These are phyloP conservation scores for Parsonsia alboflavescens DNA, from an alignment of 257 asterid species.

Conservation along the genomic window DNA sequence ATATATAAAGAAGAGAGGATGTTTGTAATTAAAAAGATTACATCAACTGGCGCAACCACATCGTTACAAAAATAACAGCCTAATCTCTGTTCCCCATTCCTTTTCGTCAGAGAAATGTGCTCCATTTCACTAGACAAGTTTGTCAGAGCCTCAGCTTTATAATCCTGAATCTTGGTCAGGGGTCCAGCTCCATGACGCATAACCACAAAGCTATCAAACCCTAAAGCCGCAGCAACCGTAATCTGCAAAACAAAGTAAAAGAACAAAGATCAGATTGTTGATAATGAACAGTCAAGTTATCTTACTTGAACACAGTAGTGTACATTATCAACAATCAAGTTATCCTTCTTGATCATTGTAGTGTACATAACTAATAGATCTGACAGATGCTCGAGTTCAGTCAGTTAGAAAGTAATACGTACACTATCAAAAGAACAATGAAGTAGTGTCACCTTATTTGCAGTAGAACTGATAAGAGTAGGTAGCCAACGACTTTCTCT, in stretches of 20 bases:
- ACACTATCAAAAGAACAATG: slow-evolving; percentile 1
- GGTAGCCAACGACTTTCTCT: slow-evolving; percentile 99
- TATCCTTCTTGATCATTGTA: not conserved
- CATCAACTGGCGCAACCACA: slow-evolving; percentile 94
- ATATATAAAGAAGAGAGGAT: not conserved
- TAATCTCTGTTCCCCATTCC: slow-evolving; percentile 41
- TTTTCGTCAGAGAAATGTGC: slow-evolving; percentile 29
- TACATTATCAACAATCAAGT: not conserved
- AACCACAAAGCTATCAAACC: slow-evolving; percentile 93
- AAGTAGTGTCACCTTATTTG: slow-evolving; percentile 60
- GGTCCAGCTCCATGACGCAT: slow-evolving; percentile 98
- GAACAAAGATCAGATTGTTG: not conserved
- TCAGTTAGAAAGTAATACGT: not conserved
- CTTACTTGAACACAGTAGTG: not conserved
- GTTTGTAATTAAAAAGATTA: slow-evolving; percentile 21
- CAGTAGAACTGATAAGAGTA: slow-evolving; percentile 74
- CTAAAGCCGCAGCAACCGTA: slow-evolving; percentile 85
- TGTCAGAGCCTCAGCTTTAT: slow-evolving; percentile 28
- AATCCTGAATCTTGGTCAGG: slow-evolving; percentile 27
- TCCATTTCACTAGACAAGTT: slow-evolving; percentile 38
- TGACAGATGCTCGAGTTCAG: not conserved
- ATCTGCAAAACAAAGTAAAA: slow-evolving; percentile 39
- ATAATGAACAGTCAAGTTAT: not conserved
- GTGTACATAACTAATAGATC: not conserved
- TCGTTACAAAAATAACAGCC: slow-evolving; percentile 98